phyloP scores from a whole-genome alignment of 768 basidiomycete genomes.

The Trametes punicea region DNA sequence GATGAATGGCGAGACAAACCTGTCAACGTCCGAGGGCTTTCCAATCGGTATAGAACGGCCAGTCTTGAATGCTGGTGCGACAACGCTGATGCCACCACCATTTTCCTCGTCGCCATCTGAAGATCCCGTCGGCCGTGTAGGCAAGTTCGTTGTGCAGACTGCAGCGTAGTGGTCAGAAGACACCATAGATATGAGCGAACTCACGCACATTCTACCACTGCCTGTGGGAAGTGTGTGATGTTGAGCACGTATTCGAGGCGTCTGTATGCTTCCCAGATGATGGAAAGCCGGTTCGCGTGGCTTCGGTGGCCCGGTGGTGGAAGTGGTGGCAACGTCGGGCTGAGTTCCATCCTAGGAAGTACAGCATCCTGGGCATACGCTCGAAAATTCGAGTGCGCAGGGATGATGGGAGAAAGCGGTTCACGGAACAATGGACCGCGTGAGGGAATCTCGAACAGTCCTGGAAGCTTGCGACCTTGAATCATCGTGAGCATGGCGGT shows the following conservation, averaged over 20 bases:
- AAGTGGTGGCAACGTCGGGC: slow-evolving; percentile 3
- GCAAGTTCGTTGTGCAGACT: slow-evolving; percentile 42
- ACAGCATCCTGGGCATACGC: slow-evolving; percentile 2
- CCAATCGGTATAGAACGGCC: slow-evolving; percentile 21
- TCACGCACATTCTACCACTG: slow-evolving; percentile 39
- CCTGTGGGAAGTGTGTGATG: slow-evolving; percentile 33
- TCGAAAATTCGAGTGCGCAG: slow-evolving; percentile 5
- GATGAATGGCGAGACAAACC: slow-evolving; percentile 31
- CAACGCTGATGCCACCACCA: slow-evolving; percentile 15
- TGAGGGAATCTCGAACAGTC: not conserved
- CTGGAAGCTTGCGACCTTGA: too few species aligned
- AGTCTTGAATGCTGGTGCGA: slow-evolving; percentile 29
- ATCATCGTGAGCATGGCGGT: too few species aligned
- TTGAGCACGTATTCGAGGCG: slow-evolving; percentile 47
- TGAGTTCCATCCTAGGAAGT: slow-evolving; percentile 23
- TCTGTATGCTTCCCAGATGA: slow-evolving; percentile 49
- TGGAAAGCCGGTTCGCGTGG: slow-evolving; percentile 38
- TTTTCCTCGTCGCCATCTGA: slow-evolving; percentile 35
- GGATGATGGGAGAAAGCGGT: not conserved
- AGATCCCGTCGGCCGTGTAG: slow-evolving; percentile 28
- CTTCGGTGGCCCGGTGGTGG: slow-evolving; percentile 36
- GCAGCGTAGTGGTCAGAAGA: slow-evolving; percentile 18
- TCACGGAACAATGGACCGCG: not conserved
- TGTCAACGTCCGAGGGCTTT: slow-evolving; percentile 40
- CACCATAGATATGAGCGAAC: not conserved